These are phyloP conservation scores for Neurospora sublineolata DNA, from an alignment of 495 filamentous ascomycete genomes.

Conservation along the genomic window DNA sequence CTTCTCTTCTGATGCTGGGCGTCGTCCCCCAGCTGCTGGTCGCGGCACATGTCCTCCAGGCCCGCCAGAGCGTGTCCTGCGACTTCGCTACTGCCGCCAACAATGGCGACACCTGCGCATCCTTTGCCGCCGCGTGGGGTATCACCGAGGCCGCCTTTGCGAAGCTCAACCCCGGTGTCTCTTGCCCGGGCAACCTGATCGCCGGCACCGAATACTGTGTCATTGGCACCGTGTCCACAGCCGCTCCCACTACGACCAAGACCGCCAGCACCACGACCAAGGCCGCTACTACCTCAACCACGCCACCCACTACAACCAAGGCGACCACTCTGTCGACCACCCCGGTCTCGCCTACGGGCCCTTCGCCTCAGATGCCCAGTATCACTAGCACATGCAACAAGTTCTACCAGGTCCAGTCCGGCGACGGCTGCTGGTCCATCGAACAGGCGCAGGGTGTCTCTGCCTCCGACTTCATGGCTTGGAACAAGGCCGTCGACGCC, in stretches of 20 bases:
- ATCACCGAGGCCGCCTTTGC: slow-evolving; percentile 11
- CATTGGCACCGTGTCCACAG: slow-evolving; percentile 8
- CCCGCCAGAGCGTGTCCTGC: slow-evolving; percentile 12
- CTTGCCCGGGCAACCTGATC: slow-evolving; percentile 4
- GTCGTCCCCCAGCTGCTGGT: no score
- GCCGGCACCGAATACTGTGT: slow-evolving; percentile 17
- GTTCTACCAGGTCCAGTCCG: slow-evolving; percentile 5
- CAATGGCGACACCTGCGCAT: slow-evolving; percentile 11
- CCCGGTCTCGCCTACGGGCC: neutral
- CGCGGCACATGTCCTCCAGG: no score
- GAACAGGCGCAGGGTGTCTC: neutral
- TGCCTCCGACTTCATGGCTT: neutral
- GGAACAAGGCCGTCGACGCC: neutral
- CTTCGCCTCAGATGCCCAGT: neutral
- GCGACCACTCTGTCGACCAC: neutral
- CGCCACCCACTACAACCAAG: no score
- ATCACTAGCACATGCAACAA: slow-evolving; percentile 1
- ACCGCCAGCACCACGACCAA: neutral
- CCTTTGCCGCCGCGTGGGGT: slow-evolving; percentile 12
- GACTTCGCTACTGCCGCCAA: neutral
- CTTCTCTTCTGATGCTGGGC: no score
- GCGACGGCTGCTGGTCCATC: slow-evolving; percentile 1
- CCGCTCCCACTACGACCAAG: neutral
- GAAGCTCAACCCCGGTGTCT: slow-evolving; percentile 14
- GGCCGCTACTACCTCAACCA: neutral